These are phyloP conservation scores for Paracoccidioides lutzii DNA, from an alignment of 2,329 filamentous ascomycete genomes.

Conservation along the genomic window DNA sequence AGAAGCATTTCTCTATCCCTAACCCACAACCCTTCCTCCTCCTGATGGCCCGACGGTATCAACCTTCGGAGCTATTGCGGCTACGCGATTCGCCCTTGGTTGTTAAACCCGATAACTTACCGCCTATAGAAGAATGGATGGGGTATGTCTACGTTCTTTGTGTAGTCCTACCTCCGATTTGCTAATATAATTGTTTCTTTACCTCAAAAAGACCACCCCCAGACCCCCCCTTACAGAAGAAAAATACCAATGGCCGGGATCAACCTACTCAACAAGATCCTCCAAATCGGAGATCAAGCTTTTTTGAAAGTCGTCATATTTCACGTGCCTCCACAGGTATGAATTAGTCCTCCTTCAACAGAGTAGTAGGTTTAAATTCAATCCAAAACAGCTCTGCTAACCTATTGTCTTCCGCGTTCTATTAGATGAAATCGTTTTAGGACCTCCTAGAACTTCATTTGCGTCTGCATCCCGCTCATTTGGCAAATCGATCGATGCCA, in stretches of 20 bases:
- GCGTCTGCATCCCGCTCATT: slow-evolving; percentile 53
- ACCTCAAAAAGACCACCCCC: slow-evolving; percentile 25
- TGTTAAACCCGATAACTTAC: slow-evolving; percentile 63
- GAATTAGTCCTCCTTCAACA: not conserved
- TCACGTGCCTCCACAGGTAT: slow-evolving; percentile 38
- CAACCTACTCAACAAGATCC: slow-evolving; percentile 23
- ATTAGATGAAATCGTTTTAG: slow-evolving; percentile 71
- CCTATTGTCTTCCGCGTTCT: slow-evolving; percentile 9
- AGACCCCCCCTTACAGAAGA: slow-evolving; percentile 28
- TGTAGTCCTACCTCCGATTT: too few species aligned
- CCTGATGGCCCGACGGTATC: slow-evolving; percentile 48
- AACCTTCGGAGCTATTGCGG: slow-evolving; percentile 59
- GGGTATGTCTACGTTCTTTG: slow-evolving; percentile 46
- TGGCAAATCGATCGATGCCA: slow-evolving; percentile 35
- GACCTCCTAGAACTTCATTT: slow-evolving; percentile 71
- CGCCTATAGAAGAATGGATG: slow-evolving; percentile 91
- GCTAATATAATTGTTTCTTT: not conserved
- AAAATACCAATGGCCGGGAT: slow-evolving; percentile 24
- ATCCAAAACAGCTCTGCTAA: slow-evolving; percentile 10
- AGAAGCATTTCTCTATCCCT: slow-evolving; percentile 13
- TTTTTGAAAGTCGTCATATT: slow-evolving; percentile 33
- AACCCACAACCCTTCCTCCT: slow-evolving; percentile 12
- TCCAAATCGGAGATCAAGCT: slow-evolving; percentile 23
- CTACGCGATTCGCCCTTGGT: slow-evolving; percentile 74
- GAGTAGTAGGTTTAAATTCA: not conserved